Conservation (phyloP, 768 basidiomycete genomes). For the Rhizopogon rudus region DNA sequence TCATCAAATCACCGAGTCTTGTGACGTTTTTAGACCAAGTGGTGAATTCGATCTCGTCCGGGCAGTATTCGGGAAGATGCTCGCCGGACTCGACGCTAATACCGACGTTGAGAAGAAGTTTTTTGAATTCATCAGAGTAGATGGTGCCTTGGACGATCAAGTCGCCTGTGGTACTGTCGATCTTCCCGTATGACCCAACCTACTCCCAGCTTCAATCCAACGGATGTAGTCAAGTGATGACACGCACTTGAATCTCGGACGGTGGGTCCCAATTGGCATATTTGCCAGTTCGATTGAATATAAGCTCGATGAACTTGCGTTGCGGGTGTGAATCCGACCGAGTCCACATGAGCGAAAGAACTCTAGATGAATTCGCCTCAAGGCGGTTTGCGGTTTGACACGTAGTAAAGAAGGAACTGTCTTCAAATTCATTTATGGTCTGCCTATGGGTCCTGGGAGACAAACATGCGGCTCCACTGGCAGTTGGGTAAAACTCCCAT, state of each 20-base stretch:
- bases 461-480: too few species aligned
- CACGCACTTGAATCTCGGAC: slow-evolving; percentile 13
- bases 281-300: slow-evolving; percentile 16
- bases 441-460: too few species aligned
- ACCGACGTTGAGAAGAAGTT: not conserved
- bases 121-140: not conserved
- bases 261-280: slow-evolving; percentile 26
- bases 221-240: not conserved
- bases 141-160: slow-evolving; percentile 18
- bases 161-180: slow-evolving; percentile 16
- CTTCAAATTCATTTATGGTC: too few species aligned
- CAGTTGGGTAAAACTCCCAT: too few species aligned
- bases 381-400: too few species aligned
- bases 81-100: not conserved
- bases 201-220: not conserved
- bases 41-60: slow-evolving; percentile 8
- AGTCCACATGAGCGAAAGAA: not conserved
- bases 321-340: slow-evolving; percentile 5
- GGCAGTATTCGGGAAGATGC: slow-evolving; percentile 3
- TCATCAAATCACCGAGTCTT: slow-evolving; percentile 2
- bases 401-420: too few species aligned
- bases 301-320: slow-evolving; percentile 23
- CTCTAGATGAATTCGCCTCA: too few species aligned
- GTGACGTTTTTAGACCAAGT: slow-evolving; percentile 7
- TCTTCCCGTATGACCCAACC: slow-evolving; percentile 20